These are phyloP conservation scores for Fusarium acutatum DNA, from an alignment of 2,329 filamentous ascomycete genomes.

Conservation along the genomic window DNA sequence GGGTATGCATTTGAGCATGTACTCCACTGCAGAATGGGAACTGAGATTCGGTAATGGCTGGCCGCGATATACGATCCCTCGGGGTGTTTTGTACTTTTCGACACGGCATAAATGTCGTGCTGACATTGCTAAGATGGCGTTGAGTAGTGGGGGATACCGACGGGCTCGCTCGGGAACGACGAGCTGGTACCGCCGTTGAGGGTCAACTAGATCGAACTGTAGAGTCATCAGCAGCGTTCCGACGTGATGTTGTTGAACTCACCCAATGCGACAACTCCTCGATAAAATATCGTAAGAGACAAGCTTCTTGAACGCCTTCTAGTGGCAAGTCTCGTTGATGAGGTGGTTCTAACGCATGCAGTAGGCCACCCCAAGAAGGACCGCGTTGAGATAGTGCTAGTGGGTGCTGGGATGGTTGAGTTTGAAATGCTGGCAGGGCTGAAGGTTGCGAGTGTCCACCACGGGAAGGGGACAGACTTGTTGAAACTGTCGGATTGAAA, in stretches of 20 bases:
- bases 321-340: not conserved
- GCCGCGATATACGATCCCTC: conserved; percentile 20
- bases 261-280: conserved; percentile 32
- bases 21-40: conserved; percentile 20
- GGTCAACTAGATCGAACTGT: conserved; percentile 30
- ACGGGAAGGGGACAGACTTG: not conserved
- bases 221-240: too few relatives aligned
- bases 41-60: conserved; percentile 19
- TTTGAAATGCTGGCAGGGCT: not conserved
- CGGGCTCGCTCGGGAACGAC: conserved; percentile 28
- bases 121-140: conserved; percentile 30
- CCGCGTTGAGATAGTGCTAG: conserved; percentile 6
- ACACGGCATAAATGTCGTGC: conserved; percentile 20
- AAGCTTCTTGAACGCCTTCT: conserved; percentile 26
- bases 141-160: conserved; percentile 18
- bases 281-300: conserved; percentile 31
- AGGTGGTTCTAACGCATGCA: conserved; percentile 1
- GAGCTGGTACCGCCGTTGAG: conserved; percentile 12
- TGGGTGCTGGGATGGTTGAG: not conserved
- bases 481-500: not conserved
- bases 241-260: too few relatives aligned
- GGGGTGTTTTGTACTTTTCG: not conserved
- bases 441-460: not conserved
- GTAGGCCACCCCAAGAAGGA: conserved; percentile 12
- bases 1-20: conserved; percentile 31